Conservation (phyloP, 2,329 filamentous ascomycete genomes). For the Trichoderma guizhouense region DNA sequence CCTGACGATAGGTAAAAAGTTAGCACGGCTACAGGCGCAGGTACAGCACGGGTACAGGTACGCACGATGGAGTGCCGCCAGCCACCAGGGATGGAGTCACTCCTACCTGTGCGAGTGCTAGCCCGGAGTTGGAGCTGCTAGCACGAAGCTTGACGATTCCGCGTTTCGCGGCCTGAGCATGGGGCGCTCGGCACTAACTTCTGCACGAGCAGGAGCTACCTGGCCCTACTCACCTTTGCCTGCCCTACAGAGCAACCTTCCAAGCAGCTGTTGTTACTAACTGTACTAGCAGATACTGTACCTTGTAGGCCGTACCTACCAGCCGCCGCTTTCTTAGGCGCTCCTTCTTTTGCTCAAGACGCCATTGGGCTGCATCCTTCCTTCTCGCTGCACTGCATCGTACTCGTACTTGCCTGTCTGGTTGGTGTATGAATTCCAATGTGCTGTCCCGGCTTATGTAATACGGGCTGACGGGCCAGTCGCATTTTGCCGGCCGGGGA, state of each 20-base stretch:
- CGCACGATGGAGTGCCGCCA: background rate
- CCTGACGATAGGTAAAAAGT: background rate
- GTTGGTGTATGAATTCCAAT: background rate
- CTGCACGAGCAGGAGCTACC: slow-evolving; percentile 5
- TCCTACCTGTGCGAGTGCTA: background rate
- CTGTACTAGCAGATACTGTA: background rate
- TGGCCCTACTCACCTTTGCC: background rate
- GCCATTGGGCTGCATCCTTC: background rate
- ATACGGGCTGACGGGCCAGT: background rate
- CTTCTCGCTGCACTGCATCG: background rate
- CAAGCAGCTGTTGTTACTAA: background rate
- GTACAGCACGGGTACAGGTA: background rate
- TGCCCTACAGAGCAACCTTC: background rate
- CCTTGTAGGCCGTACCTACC: background rate
- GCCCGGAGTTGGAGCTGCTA: background rate
- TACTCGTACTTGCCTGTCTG: background rate
- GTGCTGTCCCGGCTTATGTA: slow-evolving; percentile 6
- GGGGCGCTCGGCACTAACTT: slow-evolving; percentile 11
- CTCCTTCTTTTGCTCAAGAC: background rate
- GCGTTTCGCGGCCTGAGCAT: slow-evolving; percentile 5
- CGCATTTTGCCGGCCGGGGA: background rate
- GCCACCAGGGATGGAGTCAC: background rate
- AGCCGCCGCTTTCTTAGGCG: background rate
- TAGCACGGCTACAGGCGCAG: background rate
- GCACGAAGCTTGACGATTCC: slow-evolving; percentile 5